Base-by-base conservation (phyloP, 805 yeast genomes). In the Myxozyma neglecta region DNA sequence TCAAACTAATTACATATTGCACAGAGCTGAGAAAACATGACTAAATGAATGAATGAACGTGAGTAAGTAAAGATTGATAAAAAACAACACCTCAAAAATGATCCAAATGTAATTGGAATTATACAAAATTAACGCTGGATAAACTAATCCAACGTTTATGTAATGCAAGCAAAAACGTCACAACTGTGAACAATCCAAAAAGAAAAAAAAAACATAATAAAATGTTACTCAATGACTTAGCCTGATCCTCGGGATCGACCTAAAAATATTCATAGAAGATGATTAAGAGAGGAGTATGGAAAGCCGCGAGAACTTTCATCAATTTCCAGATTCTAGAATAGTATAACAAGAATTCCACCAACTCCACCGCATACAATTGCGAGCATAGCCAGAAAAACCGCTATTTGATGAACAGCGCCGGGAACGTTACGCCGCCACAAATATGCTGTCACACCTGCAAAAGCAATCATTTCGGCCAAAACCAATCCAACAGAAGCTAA, bases 391-490 rank as follows among this genome's bases (percentile, higher is more conserved):
- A 74, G 52, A 76, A 83, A 81, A 18, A 82, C 81, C 10, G 76
- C 63, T 0, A 75, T 67, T 37, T 77, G 78, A 63, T 81, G 84
- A 74, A 78, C 73, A 63, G 76, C 56, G 2, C 78, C 77, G 1
- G 81, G 78, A 10, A 70, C 56, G 11, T 60, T 11, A 18, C 75
- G 70, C 16, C 85, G 74, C 61, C 79, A 71, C 71, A 80, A 70
- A 50, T 78, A 72, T n/a, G 83, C 70, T 37, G 81, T 78, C 50
- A 81, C 71, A 3, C 83, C 77, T n/a, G 77, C 71, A 8, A 78
- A 75, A 16, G 80, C 72, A 32, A 82, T 73, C 1, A 75, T 69
- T 45, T 82, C 69, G 16, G 83, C 73, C n/a, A 81, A 69, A 5
- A 77, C 56, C 57, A 81, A 70, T 5, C 84, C 79, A 10, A 78